These are phyloP conservation scores for Monilinia fructigena DNA, from an alignment of 2,329 filamentous ascomycete genomes.

Conservation along the genomic window DNA sequence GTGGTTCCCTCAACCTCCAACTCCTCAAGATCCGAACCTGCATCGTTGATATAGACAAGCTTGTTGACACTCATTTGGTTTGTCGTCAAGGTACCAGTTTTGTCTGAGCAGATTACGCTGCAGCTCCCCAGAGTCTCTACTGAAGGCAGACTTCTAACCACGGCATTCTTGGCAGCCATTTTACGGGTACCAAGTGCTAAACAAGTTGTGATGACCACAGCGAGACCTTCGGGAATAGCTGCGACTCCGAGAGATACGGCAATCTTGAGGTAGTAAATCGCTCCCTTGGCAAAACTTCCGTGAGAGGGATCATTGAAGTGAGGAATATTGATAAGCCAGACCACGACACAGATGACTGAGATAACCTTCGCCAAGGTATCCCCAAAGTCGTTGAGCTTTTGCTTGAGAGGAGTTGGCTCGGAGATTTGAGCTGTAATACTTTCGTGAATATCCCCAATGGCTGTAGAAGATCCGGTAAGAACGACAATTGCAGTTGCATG, in stretches of 20 bases:
- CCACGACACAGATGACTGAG: slow-evolving; percentile 90
- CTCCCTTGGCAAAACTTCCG: slow-evolving; percentile 91
- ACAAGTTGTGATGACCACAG: slow-evolving; percentile 98
- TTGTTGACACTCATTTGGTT: slow-evolving; percentile 99
- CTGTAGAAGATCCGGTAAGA: slow-evolving; percentile 83
- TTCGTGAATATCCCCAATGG: slow-evolving; percentile 98
- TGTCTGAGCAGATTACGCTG: slow-evolving; percentile 99
- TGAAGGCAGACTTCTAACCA: slow-evolving; percentile 92
- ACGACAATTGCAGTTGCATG: slow-evolving; percentile 90
- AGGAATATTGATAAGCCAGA: slow-evolving; percentile 98
- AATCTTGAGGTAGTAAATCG: slow-evolving; percentile 99
- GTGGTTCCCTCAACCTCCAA: slow-evolving; percentile 90
- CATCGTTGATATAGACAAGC: slow-evolving; percentile 76
- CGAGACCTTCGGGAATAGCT: slow-evolving; percentile 94
- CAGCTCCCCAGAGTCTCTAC: slow-evolving; percentile 98
- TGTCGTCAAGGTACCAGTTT: slow-evolving; percentile 95
- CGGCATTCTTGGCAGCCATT: slow-evolving; percentile 98
- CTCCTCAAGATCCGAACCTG: slow-evolving; percentile 75
- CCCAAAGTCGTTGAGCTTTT: slow-evolving; percentile 98
- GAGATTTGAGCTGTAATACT: slow-evolving; percentile 98
- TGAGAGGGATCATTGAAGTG: slow-evolving; percentile 95
- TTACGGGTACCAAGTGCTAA: slow-evolving; percentile 93
- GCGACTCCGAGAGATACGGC: slow-evolving; percentile 97
- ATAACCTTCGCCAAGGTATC: slow-evolving; percentile 97
- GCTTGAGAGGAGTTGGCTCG: slow-evolving; percentile 93